Base-by-base conservation (phyloP, 305 asterid species). In the Andrographis paniculata region DNA sequence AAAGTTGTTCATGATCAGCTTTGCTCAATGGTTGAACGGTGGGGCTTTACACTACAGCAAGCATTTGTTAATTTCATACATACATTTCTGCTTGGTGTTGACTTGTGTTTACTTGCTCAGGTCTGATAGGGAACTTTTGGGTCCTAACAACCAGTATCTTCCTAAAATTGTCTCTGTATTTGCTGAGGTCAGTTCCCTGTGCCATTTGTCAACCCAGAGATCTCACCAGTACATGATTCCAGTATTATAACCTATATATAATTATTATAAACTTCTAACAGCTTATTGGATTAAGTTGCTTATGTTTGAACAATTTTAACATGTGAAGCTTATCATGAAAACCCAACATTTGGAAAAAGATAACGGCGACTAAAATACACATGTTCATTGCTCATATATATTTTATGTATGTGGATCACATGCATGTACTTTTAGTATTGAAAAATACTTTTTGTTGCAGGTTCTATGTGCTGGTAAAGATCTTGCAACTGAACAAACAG, bases 1-100 rank as follows among this genome's bases (percentile, higher is more conserved):
- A 86, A 89, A 68, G 87, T 64, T 64, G 98, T 89, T 43, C 98
- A 86, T 38, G 98, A 89, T 31, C 87, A 74, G 65, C 93, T 81
- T 17, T 72, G 81, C 55, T 62, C 72, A 20, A 75, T 78, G 88
- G 85, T 82, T 40, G 85, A 84, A 71, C 69, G 86, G 93, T 72
- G 62, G 21, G 61, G 30, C 17, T 28, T 41, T 53, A 0, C 38
- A 4, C 33, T 50, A 39, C 11, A n/a, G 41, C 44, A n/a, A n/a
- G n/a, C n/a, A n/a, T n/a, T 54, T 38, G 15, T 42, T 11, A 5
- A 19, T 22, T 56, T 20, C 15, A 33, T 15, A 20, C 45, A 30
- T 31, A 17, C 27, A 28, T 30, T 47, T 20, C 17, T 30, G 31
- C 37, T 48, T 35, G 16, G 5, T 20, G 17, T 48, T 42, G 30